Conservation (phyloP, 352 stramenopile genomes). For the Phytophthora sojae region DNA sequence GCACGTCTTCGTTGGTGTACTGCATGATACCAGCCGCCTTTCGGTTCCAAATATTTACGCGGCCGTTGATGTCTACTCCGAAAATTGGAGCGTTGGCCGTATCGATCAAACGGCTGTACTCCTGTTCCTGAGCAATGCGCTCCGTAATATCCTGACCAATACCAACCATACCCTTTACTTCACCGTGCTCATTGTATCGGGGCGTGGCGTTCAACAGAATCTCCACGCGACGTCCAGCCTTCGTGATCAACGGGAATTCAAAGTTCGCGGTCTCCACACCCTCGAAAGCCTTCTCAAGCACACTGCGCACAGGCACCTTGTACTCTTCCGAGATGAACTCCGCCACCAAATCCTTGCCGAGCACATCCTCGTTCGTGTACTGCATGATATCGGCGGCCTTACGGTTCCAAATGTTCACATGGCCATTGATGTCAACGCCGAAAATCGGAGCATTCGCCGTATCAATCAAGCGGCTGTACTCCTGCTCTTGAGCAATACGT, state of each 20-base stretch:
- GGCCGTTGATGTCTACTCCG: slow-evolving; percentile 64
- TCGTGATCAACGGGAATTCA: slow-evolving; percentile 63
- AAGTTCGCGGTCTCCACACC: slow-evolving; percentile 51
- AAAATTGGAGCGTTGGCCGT: slow-evolving; percentile 55
- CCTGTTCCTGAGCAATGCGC: slow-evolving; percentile 21
- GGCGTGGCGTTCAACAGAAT: slow-evolving; percentile 70
- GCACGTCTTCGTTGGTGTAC: slow-evolving; percentile 76
- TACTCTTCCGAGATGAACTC: slow-evolving; percentile 68
- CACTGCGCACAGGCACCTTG: slow-evolving; percentile 37
- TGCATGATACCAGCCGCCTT: slow-evolving; percentile 81
- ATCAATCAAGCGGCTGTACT: slow-evolving; percentile 78
- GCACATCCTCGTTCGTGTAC: slow-evolving; percentile 61
- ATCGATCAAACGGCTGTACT: slow-evolving; percentile 27
- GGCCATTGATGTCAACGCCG: slow-evolving; percentile 63
- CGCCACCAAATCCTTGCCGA: slow-evolving; percentile 60
- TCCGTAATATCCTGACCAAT: slow-evolving; percentile 25
- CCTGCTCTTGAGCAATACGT: slow-evolving; percentile 63
- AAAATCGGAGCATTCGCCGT: slow-evolving; percentile 85
- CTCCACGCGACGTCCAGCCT: slow-evolving; percentile 32
- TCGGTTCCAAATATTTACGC: slow-evolving; percentile 81
- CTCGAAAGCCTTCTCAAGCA: slow-evolving; percentile 49
- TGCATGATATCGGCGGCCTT: slow-evolving; percentile 78
- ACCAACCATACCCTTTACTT: slow-evolving; percentile 58
- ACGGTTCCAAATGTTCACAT: slow-evolving; percentile 82
- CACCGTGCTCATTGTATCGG: slow-evolving; percentile 51